Conservation (phyloP, 257 asterid genomes). For the Apocynum venetum region DNA sequence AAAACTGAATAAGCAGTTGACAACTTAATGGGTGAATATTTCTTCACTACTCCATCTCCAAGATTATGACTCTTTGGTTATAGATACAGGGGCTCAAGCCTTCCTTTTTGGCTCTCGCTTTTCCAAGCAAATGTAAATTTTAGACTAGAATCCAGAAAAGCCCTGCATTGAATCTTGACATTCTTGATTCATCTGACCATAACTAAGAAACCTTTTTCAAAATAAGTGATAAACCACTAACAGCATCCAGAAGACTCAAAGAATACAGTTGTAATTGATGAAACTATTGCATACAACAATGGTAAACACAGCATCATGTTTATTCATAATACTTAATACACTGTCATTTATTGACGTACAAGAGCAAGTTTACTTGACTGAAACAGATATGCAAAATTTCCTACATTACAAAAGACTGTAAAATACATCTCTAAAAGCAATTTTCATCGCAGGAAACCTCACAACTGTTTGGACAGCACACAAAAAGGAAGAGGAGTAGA, state of each 20-base stretch:
- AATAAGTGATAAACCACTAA: not conserved
- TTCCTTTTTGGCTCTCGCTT: not conserved
- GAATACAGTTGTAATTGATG: not conserved
- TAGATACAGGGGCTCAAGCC: not conserved
- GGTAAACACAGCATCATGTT: not conserved
- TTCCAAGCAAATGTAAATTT: not conserved
- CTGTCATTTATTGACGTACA: not conserved
- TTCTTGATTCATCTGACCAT: not conserved
- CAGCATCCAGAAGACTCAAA: not conserved
- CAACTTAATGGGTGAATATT: not conserved
- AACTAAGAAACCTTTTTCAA: not conserved
- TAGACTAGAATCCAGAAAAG: not conserved
- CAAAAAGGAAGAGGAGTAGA: not conserved
- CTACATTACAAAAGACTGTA: not conserved
- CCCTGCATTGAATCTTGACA: not conserved
- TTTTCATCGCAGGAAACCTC: not conserved
- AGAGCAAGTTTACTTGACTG: not conserved
- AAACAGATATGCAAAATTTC: not conserved
- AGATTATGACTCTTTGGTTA: not conserved
- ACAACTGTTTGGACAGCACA: not conserved
- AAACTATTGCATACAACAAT: not conserved
- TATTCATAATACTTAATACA: not conserved
- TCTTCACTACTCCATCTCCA: not conserved
- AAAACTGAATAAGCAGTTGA: not conserved
- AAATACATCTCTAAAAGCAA: no score